Evolutionary conservation across 805 yeast genomes (phyloP).

Genomic region (Priceomyces castillae): DNA sequence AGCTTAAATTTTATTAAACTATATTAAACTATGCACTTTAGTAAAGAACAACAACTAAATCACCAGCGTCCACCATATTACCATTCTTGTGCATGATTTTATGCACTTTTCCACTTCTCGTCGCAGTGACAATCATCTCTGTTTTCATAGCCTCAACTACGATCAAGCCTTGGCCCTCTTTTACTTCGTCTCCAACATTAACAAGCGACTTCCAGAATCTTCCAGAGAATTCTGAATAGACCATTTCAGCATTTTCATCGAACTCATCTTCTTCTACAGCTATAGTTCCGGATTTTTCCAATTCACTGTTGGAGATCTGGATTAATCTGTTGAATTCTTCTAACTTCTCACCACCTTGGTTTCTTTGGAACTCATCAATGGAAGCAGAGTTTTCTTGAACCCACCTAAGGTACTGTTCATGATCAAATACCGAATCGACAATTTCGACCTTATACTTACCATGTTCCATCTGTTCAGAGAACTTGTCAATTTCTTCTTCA

Average conservation of each 20-base stretch:
- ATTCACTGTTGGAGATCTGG: slow-evolving; percentile 74
- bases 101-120: slow-evolving; percentile 66
- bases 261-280: slow-evolving; percentile 50
- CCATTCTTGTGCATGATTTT: slow-evolving; percentile 80
- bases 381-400: slow-evolving; percentile 67
- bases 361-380: slow-evolving; percentile 62
- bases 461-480: slow-evolving; percentile 70
- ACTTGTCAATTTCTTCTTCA: slow-evolving; percentile 74
- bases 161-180: slow-evolving; percentile 73
- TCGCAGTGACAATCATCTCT: slow-evolving; percentile 84
- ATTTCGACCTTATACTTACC: slow-evolving; percentile 78
- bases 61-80: slow-evolving; percentile 97
- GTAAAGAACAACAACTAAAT: slow-evolving; percentile 80
- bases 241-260: slow-evolving; percentile 76
- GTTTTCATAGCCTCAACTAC: slow-evolving; percentile 99
- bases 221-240: slow-evolving; percentile 95
- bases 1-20: too few species aligned
- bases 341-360: slow-evolving; percentile 76
- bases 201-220: slow-evolving; percentile 94
- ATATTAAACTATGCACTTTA: too few species aligned
- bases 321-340: slow-evolving; percentile 84
- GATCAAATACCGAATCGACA: slow-evolving; percentile 78
- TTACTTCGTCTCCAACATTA: slow-evolving; percentile 70
- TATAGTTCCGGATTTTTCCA: slow-evolving; percentile 52
- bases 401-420: slow-evolving; percentile 75